Evolutionary conservation across 441 rosid species (phyloP), one percentile per base, ranked within the genome.

Genomic region (Dalechampia spathulata): DNA sequence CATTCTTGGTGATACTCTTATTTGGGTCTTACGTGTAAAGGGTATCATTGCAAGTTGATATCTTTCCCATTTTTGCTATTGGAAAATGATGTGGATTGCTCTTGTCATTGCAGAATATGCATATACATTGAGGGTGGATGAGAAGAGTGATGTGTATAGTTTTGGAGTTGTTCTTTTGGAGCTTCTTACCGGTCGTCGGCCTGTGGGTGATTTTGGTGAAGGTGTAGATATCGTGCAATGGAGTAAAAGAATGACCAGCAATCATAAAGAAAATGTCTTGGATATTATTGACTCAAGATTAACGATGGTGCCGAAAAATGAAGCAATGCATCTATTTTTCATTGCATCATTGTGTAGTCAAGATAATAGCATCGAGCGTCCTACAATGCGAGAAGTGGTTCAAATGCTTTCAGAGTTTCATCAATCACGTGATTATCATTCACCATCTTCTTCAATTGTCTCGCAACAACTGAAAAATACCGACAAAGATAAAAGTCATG

Each of bases 141-240:
- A 92, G 79, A 92, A 92, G 83, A 92, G 96, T 52, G 99, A 92
- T 20, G 99, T 92, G 43, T 92, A 92, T 19, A 92, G 99, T 58
- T 92, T 84, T 7, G 99, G 99, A 14, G 99, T 92, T 4, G 99
- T 92, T 40, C 79, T 92, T 2, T 41, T 92, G 0, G 99, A 92
- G 32, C 92, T 92, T 0, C 79, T 92, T 19, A 77, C 80, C 0
- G 99, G 97, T 1, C 70, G 95, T 19, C 81, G 84, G 40, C 99
- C 99, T 0, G 99, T 92, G 1, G 99, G 96, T 6, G 96, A 82
- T 58, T 92, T 89, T 3, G 99, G 94, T 0, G 99, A 92, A 6
- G 99, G 97, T 7, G 99, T 92, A 1, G 99, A 92, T 58, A 92
- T 92, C 0, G 99, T 89, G 48, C 99, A 92, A 26, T 92, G 99